These are phyloP conservation scores for Solanum verrucosum DNA, from an alignment of 257 asterid species.

Conservation along the genomic window DNA sequence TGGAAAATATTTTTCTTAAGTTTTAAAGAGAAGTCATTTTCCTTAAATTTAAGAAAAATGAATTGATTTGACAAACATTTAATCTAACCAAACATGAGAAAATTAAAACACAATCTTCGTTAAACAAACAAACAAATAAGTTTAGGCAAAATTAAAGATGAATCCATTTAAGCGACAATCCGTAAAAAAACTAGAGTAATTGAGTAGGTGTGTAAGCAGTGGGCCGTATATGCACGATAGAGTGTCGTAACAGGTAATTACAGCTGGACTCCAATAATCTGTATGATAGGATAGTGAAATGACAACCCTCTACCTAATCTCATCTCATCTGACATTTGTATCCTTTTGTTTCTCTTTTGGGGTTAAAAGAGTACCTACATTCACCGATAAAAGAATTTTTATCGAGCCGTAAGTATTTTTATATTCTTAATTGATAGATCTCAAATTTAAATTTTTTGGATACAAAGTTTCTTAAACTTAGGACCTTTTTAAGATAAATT, in stretches of 20 bases:
- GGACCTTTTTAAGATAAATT: no score
- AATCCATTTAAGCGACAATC: neutral
- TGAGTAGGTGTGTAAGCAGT: neutral
- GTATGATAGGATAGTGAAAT: neutral
- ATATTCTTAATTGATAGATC: accelerated
- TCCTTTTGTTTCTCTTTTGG: neutral
- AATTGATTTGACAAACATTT: no score
- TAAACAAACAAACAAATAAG: no score
- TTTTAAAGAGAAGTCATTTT: no score
- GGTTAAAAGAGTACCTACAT: neutral
- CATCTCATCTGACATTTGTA: neutral
- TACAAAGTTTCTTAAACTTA: no score
- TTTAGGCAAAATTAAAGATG: no score
- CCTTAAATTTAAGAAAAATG: no score
- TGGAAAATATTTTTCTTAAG: no score
- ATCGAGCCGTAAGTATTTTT: accelerated
- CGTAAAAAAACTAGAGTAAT: neutral
- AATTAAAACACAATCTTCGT: no score
- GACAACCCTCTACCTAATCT: neutral
- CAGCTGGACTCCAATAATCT: neutral
- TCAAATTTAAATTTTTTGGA: neutral
- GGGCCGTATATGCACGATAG: neutral
- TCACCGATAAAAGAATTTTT: no score
- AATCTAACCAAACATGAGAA: no score
- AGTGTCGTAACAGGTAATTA: neutral